A percentile compares a stretch with the other conserved stretches of the same genome.
phyloP scores from a whole-genome alignment of 2,329 filamentous ascomycete genomes.

The Dissoconium aciculare region DNA sequence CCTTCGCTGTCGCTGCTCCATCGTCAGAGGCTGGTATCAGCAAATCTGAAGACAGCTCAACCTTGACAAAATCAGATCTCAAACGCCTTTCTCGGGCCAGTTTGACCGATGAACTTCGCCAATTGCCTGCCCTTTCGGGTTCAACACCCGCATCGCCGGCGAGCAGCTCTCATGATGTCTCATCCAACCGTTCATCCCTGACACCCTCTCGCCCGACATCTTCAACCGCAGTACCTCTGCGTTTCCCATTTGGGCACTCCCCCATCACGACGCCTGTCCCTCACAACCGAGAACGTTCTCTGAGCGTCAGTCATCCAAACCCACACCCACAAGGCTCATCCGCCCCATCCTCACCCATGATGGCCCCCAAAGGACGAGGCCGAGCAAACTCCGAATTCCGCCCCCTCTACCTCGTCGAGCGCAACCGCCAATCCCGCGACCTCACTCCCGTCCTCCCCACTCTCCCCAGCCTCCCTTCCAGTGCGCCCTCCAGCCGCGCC shows the following conservation, averaged over 20 bases:
- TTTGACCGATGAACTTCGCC: constrained; percentile 2
- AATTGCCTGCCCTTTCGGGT: constrained; percentile 3
- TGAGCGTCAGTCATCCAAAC: constrained; percentile 19
- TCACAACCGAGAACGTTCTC: constrained; percentile 15
- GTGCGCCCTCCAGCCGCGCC: constrained; percentile 29
- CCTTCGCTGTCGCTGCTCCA: neutral
- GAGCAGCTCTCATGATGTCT: neutral
- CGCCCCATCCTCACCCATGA: constrained; percentile 8
- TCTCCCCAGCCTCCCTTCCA: constrained; percentile 39
- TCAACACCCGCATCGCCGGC: constrained; percentile 7
- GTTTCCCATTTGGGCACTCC: constrained; percentile 21
- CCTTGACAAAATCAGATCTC: neutral
- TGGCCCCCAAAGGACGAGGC: constrained; percentile 3
- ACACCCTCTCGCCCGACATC: constrained; percentile 13
- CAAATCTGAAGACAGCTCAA: neutral
- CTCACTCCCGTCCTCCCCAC: constrained; percentile 34
- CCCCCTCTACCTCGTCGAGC: constrained; percentile 70
- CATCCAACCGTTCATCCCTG: too few species aligned
- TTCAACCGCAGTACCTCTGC: constrained; percentile 23
- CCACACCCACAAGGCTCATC: constrained; percentile 4
- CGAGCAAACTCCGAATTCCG: constrained; percentile 46
- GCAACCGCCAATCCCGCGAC: constrained; percentile 34
- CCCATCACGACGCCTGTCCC: constrained; percentile 14
- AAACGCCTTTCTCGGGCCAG: too few species aligned
- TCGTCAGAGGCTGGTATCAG: neutral